These are phyloP conservation scores for Ottelia alismoides DNA, from an alignment of 106 monocot genomes.

Conservation along the genomic window DNA sequence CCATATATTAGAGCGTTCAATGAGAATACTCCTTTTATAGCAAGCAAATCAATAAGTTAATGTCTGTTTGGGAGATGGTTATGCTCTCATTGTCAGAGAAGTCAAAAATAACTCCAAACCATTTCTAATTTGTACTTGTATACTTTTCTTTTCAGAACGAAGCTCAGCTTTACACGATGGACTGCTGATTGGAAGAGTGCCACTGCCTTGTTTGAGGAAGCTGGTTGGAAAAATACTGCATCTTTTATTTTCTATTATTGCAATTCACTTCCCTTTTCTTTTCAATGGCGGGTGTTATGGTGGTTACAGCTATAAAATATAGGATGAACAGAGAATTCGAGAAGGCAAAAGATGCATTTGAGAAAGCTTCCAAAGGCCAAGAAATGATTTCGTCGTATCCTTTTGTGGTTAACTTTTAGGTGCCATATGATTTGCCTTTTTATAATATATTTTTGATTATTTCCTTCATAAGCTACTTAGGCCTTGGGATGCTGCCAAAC, in stretches of 20 bases:
- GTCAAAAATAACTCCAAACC: too few species aligned
- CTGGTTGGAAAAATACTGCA: constrained; percentile 23
- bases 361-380: constrained; percentile 98
- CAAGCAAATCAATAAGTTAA: too few species aligned
- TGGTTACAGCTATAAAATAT: constrained; percentile 82
- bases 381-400: constrained; percentile 94
- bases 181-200: constrained; percentile 67
- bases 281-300: too few species aligned
- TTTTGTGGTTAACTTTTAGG: constrained; percentile 14
- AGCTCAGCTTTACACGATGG: constrained; percentile 81
- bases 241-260: constrained; percentile 2
- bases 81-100: too few species aligned
- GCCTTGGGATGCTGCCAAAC: constrained; percentile 99
- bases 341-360: constrained; percentile 95
- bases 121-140: neutral
- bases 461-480: constrained; percentile 39
- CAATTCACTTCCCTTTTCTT: neutral
- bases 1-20: too few species aligned
- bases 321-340: constrained; percentile 60
- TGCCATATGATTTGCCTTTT: neutral
- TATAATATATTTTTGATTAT: neutral
- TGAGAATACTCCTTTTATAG: too few species aligned
- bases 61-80: too few species aligned
- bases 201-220: constrained; percentile 55
- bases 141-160: constrained; percentile 32